These are phyloP conservation scores for Raffaelea albimanens DNA, from an alignment of 2,329 filamentous ascomycete species.

Conservation along the genomic window DNA sequence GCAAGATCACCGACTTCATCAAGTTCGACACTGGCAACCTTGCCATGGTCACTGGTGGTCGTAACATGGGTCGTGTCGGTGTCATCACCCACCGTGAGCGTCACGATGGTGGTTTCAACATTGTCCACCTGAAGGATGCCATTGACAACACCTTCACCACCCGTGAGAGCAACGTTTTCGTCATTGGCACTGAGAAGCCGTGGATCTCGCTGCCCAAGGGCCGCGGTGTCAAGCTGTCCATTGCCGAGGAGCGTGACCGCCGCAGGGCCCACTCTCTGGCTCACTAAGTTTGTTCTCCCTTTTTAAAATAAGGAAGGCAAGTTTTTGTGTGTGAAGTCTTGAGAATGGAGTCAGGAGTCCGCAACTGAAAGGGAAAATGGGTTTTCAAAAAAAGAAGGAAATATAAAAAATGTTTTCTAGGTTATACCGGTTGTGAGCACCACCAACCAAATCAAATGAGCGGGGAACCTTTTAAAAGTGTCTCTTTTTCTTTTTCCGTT, in stretches of 20 bases:
- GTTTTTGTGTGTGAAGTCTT: no score
- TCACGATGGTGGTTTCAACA: constrained; percentile 99
- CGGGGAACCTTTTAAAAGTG: no score
- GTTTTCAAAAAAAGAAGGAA: no score
- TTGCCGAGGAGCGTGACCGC: constrained; percentile 98
- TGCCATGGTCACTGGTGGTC: constrained; percentile 98
- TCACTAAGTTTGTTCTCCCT: constrained; percentile 25
- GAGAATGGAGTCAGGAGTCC: no score
- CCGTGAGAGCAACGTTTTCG: constrained; percentile 98
- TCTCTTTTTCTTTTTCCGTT: no score
- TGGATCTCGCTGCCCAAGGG: constrained; percentile 99
- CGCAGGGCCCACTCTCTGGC: constrained; percentile 59
- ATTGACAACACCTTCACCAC: constrained; percentile 99
- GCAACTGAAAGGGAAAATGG: no score
- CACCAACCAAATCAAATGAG: no score
- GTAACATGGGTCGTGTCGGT: constrained; percentile 99
- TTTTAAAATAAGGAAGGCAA: background rate
- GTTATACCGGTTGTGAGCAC: no score
- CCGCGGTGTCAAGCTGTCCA: constrained; percentile 99
- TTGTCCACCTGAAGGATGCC: constrained; percentile 99
- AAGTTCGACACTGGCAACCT: constrained; percentile 98
- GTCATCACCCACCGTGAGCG: constrained; percentile 99
- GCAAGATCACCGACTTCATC: constrained; percentile 98
- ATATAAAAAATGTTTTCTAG: background rate
- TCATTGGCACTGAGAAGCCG: constrained; percentile 97